Percentiles rank a stretch among this genome's conserved stretches.
These are phyloP conservation scores for Barnettozyma botsteinii DNA, from an alignment of 805 yeast species.

Conservation along the genomic window DNA sequence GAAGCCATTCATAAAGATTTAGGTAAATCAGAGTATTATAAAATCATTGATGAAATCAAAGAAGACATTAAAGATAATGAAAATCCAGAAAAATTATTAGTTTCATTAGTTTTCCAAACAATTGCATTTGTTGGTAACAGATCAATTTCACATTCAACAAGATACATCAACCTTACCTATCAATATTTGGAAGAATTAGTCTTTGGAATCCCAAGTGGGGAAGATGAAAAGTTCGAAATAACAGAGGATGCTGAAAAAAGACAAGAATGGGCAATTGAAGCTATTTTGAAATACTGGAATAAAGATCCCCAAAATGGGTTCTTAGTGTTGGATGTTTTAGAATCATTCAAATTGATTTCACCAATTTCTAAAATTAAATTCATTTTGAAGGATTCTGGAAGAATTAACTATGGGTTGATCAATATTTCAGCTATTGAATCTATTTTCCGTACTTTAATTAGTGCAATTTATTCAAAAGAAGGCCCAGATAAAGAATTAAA, in stretches of 20 bases:
- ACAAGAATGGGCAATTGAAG: constrained; percentile 43
- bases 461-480: constrained; percentile 18
- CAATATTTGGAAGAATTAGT: constrained; percentile 32
- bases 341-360: constrained; percentile 38
- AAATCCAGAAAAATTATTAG: constrained; percentile 39
- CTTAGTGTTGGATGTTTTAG: constrained; percentile 49
- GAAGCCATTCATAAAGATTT: constrained; percentile 31
- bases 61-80: constrained; percentile 27
- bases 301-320: constrained; percentile 60
- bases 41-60: constrained; percentile 27
- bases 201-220: background rate
- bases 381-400: constrained; percentile 33
- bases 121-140: constrained; percentile 82
- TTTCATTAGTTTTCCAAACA: constrained; percentile 61
- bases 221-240: background rate
- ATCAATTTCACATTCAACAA: constrained; percentile 72
- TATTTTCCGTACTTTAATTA: constrained; percentile 31
- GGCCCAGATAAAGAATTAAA: constrained; percentile 24
- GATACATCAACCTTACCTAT: constrained; percentile 40
- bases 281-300: constrained; percentile 61
- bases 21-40: constrained; percentile 27
- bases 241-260: constrained; percentile 20
- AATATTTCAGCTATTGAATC: constrained; percentile 44
- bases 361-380: constrained; percentile 37
- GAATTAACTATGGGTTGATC: constrained; percentile 31